A percentile compares a stretch with the other conserved stretches of the same genome.
These are phyloP conservation scores for Termitomyces sp. DNA, from an alignment of 768 basidiomycete species.

Conservation along the genomic window DNA sequence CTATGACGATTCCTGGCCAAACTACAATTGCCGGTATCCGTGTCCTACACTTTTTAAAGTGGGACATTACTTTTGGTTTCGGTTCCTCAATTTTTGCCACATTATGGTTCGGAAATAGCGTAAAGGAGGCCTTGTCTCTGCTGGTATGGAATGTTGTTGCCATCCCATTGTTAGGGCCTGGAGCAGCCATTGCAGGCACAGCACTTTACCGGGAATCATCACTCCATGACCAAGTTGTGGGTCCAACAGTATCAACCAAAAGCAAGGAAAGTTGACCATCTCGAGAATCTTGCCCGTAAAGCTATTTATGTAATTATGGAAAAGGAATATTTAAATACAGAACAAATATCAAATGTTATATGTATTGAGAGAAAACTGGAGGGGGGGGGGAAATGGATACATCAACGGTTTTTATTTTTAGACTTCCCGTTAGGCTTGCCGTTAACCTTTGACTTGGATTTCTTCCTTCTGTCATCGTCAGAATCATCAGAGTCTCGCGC, in stretches of 20 bases:
- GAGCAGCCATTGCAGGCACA: conserved; percentile 42
- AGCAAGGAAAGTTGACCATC: conserved; percentile 1
- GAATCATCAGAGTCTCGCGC: conserved; percentile 48
- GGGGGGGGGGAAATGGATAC: neutral
- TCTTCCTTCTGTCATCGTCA: conserved; percentile 41
- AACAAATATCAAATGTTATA: neutral
- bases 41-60: conserved; percentile 41
- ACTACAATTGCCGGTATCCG: conserved; percentile 20
- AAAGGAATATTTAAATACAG: neutral
- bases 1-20: conserved; percentile 20
- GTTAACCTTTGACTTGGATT: conserved; percentile 32
- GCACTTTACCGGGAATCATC: conserved; percentile 43
- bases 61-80: conserved; percentile 39
- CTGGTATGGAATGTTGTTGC: conserved; percentile 38
- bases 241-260: neutral
- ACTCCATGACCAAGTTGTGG: neutral
- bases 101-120: conserved; percentile 40
- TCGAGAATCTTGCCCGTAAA: neutral
- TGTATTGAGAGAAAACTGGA: neutral
- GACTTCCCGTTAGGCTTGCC: conserved; percentile 22
- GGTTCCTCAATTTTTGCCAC: conserved; percentile 35
- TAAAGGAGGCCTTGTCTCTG: conserved; percentile 25
- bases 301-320: neutral
- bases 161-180: conserved; percentile 39
- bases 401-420: neutral